Conservation (phyloP, 2,329 filamentous ascomycete species). For the Penicillium sp. region DNA sequence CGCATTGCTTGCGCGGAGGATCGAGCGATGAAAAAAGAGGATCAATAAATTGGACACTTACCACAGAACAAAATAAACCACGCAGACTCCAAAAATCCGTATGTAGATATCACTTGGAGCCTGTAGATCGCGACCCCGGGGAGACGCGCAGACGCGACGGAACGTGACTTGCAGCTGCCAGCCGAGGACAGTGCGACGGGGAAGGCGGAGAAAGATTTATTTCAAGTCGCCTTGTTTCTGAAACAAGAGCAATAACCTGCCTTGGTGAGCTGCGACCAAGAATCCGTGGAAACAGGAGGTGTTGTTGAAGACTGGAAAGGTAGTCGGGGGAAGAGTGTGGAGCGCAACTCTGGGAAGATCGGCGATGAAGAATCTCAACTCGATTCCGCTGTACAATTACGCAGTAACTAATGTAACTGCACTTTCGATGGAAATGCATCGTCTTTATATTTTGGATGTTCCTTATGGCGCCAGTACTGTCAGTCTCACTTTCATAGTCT, state of each 20-base stretch:
- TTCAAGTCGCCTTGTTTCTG: neutral
- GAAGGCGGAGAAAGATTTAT: no score
- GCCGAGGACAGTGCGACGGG: neutral
- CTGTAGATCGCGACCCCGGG: constrained; percentile 18
- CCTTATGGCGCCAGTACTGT: neutral
- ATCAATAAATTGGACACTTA: neutral
- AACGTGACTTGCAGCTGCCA: constrained; percentile 19
- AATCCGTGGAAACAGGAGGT: neutral
- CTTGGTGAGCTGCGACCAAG: neutral
- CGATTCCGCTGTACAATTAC: neutral
- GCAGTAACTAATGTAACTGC: no score
- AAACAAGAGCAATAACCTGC: neutral
- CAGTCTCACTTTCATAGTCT: constrained; percentile 3
- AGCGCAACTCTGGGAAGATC: constrained; percentile 6
- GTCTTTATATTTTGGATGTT: constrained; percentile 4
- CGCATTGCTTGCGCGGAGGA: neutral
- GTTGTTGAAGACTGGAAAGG: constrained; percentile 9
- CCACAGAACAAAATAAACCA: neutral
- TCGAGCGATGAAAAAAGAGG: neutral
- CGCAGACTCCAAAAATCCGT: neutral
- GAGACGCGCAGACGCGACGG: constrained; percentile 27
- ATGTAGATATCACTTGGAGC: constrained; percentile 1
- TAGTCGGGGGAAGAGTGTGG: constrained; percentile 6
- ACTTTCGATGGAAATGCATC: neutral
- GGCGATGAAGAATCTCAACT: constrained; percentile 11